Base-by-base conservation (phyloP, 441 rosid genomes). In the Gossypium schwendimanii region DNA sequence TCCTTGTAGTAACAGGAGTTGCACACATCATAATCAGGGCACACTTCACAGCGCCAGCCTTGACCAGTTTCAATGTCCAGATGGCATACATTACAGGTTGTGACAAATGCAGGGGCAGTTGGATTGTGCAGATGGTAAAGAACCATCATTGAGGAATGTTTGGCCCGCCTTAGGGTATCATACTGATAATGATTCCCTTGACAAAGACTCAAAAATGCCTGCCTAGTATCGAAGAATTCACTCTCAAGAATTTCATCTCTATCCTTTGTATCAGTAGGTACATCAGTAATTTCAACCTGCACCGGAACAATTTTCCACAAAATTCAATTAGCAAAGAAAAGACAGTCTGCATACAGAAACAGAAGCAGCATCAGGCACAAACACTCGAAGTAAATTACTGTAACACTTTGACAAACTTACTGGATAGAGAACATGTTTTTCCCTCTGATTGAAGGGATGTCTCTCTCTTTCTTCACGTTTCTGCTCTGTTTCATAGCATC, bases 71-170 rank as follows among this genome's bases (percentile, higher is more conserved):
- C 98, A 74, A 96, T 91, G 84, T 96, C 99, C 72, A 92, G 96
- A 80, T 86, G 89, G 67, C 99, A 96, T 59, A 84, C 70, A 57
- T 88, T 88, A 88, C 99, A 96, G 14, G 94, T 93, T 0, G 89
- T 93, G 64, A 96, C 97, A 83, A 93, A 93, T 53, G 98, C 98
- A 64, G 98, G 99, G 52, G 98, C 99, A 41, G 99, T 93, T 74
- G 99, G 98, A 86, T 96, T 96, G 74, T 96, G 99, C 64, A 96
- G 98, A 82, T 96, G 99, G 87, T 96, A 96, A 45, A 96, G 97
- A 66, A 96, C 97, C 99, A 96, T 96, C 97, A 96, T 96, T 12
- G 99, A 96, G 39, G 99, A 96, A 85, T 96, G 99, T 72, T 93
- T 96, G 50, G 99, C 99, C 73, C 99, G 91, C 79, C 99, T 88